Evolutionary conservation across 352 stramenopile genomes (phyloP).

Genomic region (Globisporangium lucens): DNA sequence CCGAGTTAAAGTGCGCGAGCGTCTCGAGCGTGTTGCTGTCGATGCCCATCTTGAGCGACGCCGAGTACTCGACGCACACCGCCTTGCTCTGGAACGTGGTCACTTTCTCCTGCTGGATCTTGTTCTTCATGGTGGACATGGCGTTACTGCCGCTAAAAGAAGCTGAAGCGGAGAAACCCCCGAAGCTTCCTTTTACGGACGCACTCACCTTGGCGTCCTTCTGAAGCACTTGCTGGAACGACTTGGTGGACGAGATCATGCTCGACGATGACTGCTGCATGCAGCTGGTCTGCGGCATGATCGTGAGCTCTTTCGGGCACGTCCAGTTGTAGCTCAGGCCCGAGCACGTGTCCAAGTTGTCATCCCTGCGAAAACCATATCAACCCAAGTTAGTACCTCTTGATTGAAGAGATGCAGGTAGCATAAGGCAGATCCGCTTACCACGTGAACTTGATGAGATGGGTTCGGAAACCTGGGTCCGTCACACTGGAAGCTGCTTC

Average conservation of each 20-base stretch:
- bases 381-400: neutral
- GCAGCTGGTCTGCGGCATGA: slow-evolving; percentile 27
- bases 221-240: slow-evolving; percentile 27
- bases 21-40: slow-evolving; percentile 6
- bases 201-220: slow-evolving; percentile 20
- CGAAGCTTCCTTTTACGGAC: slow-evolving; percentile 26
- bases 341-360: slow-evolving; percentile 19
- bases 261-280: slow-evolving; percentile 28
- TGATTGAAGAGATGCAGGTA: too few species aligned
- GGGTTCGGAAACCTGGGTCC: slow-evolving; percentile 22
- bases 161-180: slow-evolving; percentile 21
- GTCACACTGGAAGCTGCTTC: slow-evolving; percentile 25
- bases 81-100: slow-evolving; percentile 23
- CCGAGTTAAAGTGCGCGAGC: slow-evolving; percentile 10
- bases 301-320: slow-evolving; percentile 21
- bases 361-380: slow-evolving; percentile 7
- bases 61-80: slow-evolving; percentile 24
- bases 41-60: slow-evolving; percentile 16
- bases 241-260: slow-evolving; percentile 25
- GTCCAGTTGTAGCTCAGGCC: slow-evolving; percentile 23
- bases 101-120: slow-evolving; percentile 16
- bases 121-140: slow-evolving; percentile 26
- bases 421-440: neutral
- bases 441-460: slow-evolving; percentile 30
- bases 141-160: slow-evolving; percentile 26